Base-by-base conservation (phyloP, 2,329 filamentous ascomycete genomes). In the Colletotrichum zoysiae region DNA sequence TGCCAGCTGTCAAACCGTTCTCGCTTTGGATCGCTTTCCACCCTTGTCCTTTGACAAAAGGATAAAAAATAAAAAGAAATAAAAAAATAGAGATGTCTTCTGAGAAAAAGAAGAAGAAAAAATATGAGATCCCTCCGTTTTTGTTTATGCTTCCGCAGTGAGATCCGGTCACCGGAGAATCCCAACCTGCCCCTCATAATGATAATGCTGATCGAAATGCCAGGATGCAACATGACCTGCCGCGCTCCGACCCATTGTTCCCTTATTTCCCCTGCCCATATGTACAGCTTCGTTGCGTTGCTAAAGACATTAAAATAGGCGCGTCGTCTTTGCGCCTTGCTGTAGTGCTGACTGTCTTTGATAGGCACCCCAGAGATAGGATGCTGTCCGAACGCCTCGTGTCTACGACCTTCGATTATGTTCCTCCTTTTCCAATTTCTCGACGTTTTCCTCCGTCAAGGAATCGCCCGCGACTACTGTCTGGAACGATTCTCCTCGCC, bases 401-500 rank as follows among this genome's bases (percentile, higher is more conserved):
- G 42, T 35, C 60, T 65, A 65, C 8, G 42, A 53, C 2, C 72
- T 65, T 40, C 71, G 69, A 16, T 65, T 62, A 23, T 72, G 33
- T 65, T 67, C 81, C 67, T 84, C 81, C 68, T 78, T 79, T 68
- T 82, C 81, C 56, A 88, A 75, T 72, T 81, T 86, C 46, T 84
- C 86, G 58, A 89, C 79, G 74, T 89, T 89, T 76, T 87, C 87
- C 73, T 87, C 84, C 1, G 87, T 89, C 73, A 89, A 75, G 6
- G 83, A 83, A 66, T 87, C 84, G 3, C 83, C 82, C 9, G 76
- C 68, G 14, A 79, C 76, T 35, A 76, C 71, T 50, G 81, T 82
- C 12, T 83, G 78, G 38, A 81, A 80, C 9, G 80, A 80, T 40
- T 77, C 80, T 20, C 76, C 77, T n/a, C 79, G 75, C 56, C 79